phyloP scores from a whole-genome alignment of 164 flowering plant species.

The Liquidambar formosana region DNA sequence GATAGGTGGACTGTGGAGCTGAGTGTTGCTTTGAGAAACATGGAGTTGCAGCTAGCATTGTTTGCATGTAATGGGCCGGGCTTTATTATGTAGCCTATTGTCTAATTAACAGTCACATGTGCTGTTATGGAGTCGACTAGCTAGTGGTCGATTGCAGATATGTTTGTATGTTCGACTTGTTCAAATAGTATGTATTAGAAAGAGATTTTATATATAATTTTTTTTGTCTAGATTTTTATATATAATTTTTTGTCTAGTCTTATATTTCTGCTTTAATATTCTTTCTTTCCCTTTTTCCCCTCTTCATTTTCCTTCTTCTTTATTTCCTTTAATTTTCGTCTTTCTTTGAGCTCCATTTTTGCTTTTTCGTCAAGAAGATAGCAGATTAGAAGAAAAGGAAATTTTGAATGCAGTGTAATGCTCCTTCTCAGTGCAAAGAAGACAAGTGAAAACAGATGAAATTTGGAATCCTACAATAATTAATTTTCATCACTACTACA shows the following conservation, averaged over 20 bases:
- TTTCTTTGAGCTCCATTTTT: too few species aligned
- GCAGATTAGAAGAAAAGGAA: too few species aligned
- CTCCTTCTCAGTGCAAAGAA: too few species aligned
- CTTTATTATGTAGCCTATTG: too few species aligned
- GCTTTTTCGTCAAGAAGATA: too few species aligned
- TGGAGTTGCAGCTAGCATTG: constrained; percentile 5
- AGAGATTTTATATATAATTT: background rate
- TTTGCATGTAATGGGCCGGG: constrained; percentile 9
- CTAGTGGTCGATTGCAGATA: constrained; percentile 9
- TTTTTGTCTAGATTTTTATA: background rate
- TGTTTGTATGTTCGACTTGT: background rate
- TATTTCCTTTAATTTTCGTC: too few species aligned
- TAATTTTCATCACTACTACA: too few species aligned
- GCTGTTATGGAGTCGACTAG: constrained; percentile 1
- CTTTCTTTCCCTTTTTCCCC: too few species aligned
- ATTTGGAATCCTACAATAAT: too few species aligned
- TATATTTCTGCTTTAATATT: background rate
- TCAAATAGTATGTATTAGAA: constrained; percentile 9
- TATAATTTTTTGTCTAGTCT: background rate
- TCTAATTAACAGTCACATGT: constrained; percentile 2
- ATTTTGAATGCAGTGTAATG: too few species aligned
- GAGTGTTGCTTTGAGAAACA: background rate
- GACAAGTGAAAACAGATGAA: too few species aligned
- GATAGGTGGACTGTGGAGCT: background rate
- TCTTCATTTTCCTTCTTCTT: too few species aligned